Percentiles rank a stretch among this genome's conserved stretches.
These are phyloP conservation scores for Cryptococcus sp. DNA, from an alignment of 1,284 basidiomycete species.

Conservation along the genomic window DNA sequence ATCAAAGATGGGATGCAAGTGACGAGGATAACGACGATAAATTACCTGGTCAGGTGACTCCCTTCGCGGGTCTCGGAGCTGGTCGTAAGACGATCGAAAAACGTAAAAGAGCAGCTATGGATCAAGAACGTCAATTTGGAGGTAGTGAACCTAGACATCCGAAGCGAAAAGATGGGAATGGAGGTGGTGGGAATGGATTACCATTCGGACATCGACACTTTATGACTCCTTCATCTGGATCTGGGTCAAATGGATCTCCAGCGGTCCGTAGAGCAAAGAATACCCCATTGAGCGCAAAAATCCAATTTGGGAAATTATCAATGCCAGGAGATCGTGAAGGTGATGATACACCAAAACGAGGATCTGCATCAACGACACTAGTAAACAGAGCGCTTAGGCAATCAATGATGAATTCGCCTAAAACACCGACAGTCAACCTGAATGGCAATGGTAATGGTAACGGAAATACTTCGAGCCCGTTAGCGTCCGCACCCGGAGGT, in stretches of 20 bases:
- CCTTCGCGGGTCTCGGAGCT: conserved; percentile 24
- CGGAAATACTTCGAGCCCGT: not conserved
- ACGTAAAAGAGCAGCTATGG: conserved; percentile 5
- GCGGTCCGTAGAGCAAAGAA: not conserved
- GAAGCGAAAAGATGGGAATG: not conserved
- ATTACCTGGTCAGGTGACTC: conserved; percentile 15
- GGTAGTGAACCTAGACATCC: not conserved
- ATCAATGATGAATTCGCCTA: not conserved
- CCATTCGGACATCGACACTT: conserved; percentile 13
- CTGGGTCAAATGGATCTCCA: no score
- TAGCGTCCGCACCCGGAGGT: no score
- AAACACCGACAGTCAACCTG: not conserved
- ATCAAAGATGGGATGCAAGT: conserved; percentile 22
- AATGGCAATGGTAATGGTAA: not conserved
- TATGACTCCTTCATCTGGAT: conserved; percentile 7
- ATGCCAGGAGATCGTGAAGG: conserved; percentile 1
- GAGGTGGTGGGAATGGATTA: conserved; percentile 1
- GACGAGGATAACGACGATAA: conserved; percentile 12
- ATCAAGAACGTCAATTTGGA: conserved; percentile 5
- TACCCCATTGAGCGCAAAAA: conserved; percentile 8
- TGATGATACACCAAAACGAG: not conserved
- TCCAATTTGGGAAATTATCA: conserved; percentile 11
- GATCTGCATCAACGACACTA: not conserved
- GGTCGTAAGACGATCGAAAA: conserved; percentile 29
- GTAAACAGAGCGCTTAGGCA: not conserved